Percentiles rank a stretch among this genome's conserved stretches.
Evolutionary conservation across 495 filamentous ascomycete species (phyloP).

Genomic region (Lichenothelia convexa): DNA sequence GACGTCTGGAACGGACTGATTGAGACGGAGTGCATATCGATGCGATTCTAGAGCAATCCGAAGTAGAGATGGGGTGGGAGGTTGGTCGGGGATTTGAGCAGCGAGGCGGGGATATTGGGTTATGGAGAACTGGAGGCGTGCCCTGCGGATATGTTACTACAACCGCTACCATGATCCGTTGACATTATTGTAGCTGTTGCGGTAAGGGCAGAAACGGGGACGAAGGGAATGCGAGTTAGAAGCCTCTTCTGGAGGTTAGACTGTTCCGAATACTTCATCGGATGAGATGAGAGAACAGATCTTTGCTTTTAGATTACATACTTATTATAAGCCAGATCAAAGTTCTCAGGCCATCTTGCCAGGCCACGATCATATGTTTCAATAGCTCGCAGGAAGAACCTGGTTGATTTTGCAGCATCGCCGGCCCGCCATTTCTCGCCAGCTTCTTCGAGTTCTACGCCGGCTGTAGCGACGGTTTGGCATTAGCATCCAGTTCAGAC

Average conservation of each 20-base stretch:
- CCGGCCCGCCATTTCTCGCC: slow-evolving; percentile 60
- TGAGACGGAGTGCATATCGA: slow-evolving; percentile 35
- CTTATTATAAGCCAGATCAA: slow-evolving; percentile 64
- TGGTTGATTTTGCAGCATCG: slow-evolving; percentile 46
- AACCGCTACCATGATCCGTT: too few species aligned
- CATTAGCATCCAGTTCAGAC: too few species aligned
- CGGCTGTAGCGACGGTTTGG: too few species aligned
- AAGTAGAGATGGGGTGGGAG: slow-evolving; percentile 26
- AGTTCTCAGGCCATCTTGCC: slow-evolving; percentile 33
- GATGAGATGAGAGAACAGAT: too few species aligned
- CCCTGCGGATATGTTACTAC: slow-evolving; percentile 32
- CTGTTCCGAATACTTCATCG: too few species aligned
- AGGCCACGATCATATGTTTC: slow-evolving; percentile 44
- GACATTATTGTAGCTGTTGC: too few species aligned
- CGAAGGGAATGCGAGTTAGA: too few species aligned
- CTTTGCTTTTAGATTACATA: too few species aligned
- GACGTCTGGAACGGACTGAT: slow-evolving; percentile 42
- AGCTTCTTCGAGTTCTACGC: too few species aligned
- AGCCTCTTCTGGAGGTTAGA: too few species aligned
- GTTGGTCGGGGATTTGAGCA: slow-evolving; percentile 14
- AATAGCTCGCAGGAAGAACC: slow-evolving; percentile 51
- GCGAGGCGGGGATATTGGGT: slow-evolving; percentile 40
- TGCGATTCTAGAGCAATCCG: slow-evolving; percentile 40
- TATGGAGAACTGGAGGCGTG: slow-evolving; percentile 46
- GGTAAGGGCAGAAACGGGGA: too few species aligned